phyloP scores from a whole-genome alignment of 495 filamentous ascomycete species.

The Hamigera avellanea region DNA sequence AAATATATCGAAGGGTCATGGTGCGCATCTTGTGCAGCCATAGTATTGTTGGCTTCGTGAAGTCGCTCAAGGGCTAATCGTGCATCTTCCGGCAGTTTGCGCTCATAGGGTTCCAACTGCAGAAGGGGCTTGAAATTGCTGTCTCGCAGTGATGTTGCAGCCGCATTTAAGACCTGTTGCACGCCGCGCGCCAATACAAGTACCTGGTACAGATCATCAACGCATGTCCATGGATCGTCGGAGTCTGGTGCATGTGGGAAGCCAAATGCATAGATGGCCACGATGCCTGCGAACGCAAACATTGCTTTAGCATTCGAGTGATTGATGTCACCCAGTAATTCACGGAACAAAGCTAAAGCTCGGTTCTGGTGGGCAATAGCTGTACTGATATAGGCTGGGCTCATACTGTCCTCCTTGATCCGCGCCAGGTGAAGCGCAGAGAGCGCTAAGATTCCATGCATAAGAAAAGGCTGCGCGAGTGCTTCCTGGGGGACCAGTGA shows the following conservation, averaged over 20 bases:
- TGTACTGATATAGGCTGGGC: slow-evolving; percentile 20
- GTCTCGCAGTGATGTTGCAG: slow-evolving; percentile 15
- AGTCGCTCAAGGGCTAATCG: slow-evolving; percentile 11
- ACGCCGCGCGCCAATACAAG: slow-evolving; percentile 33
- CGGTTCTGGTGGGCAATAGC: slow-evolving; percentile 38
- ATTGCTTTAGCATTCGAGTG: slow-evolving; percentile 35
- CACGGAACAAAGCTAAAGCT: slow-evolving; percentile 34
- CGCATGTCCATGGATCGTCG: slow-evolving; percentile 22
- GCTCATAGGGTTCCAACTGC: slow-evolving; percentile 14
- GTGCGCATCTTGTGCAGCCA: slow-evolving; percentile 12
- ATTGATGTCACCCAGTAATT: slow-evolving; percentile 26
- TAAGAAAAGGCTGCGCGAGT: slow-evolving; percentile 34
- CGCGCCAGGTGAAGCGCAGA: slow-evolving; percentile 36
- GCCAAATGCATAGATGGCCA: slow-evolving; percentile 39
- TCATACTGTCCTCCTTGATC: slow-evolving; percentile 12
- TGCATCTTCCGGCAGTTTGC: slow-evolving; percentile 11
- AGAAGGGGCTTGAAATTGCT: slow-evolving; percentile 21
- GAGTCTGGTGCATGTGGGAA: slow-evolving; percentile 28
- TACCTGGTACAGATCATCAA: slow-evolving; percentile 32
- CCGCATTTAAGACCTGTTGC: slow-evolving; percentile 26
- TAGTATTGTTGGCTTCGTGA: slow-evolving; percentile 18
- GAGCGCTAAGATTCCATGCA: slow-evolving; percentile 41
- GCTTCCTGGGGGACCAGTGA: slow-evolving; percentile 31
- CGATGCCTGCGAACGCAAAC: slow-evolving; percentile 38
- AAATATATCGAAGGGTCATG: slow-evolving; percentile 26